Conservation (phyloP, 495 filamentous ascomycete genomes). For the Talaromyces ruber region DNA sequence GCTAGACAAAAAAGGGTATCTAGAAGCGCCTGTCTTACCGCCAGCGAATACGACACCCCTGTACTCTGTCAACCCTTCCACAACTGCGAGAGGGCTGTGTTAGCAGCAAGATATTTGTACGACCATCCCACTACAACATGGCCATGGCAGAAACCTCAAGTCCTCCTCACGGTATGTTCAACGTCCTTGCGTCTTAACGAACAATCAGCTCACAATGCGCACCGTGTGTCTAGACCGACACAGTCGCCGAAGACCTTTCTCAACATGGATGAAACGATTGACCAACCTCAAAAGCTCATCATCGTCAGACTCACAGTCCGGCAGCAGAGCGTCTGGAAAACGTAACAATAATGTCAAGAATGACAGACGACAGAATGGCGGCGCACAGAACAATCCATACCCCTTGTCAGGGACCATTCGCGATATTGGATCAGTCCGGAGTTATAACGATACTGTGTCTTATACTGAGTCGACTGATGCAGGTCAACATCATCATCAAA, state of each 20-base stretch:
- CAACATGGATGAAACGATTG: conserved; percentile 90
- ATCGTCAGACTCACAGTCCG: conserved; percentile 37
- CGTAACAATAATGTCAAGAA: conserved; percentile 34
- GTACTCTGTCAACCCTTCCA: neutral
- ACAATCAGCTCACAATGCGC: conserved; percentile 11
- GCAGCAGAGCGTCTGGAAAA: conserved; percentile 37
- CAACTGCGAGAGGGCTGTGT: neutral
- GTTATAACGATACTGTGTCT: conserved; percentile 31
- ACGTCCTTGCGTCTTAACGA: neutral
- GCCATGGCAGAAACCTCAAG: conserved; percentile 4
- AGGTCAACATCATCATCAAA: conserved; percentile 13
- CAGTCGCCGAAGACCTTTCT: conserved; percentile 75
- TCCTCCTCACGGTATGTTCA: neutral
- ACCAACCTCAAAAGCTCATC: conserved; percentile 67
- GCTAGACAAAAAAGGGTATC: neutral
- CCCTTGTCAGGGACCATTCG: conserved; percentile 51
- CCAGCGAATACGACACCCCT: neutral
- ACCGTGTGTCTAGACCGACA: conserved; percentile 43
- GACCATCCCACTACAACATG: neutral
- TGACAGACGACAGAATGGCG: conserved; percentile 37
- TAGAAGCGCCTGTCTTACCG: neutral
- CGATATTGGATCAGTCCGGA: conserved; percentile 28
- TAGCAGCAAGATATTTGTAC: neutral
- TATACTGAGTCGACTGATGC: conserved; percentile 21
- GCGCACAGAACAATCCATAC: conserved; percentile 77